Conservation (phyloP, 495 filamentous ascomycete genomes). For the Cladorrhinum samala region DNA sequence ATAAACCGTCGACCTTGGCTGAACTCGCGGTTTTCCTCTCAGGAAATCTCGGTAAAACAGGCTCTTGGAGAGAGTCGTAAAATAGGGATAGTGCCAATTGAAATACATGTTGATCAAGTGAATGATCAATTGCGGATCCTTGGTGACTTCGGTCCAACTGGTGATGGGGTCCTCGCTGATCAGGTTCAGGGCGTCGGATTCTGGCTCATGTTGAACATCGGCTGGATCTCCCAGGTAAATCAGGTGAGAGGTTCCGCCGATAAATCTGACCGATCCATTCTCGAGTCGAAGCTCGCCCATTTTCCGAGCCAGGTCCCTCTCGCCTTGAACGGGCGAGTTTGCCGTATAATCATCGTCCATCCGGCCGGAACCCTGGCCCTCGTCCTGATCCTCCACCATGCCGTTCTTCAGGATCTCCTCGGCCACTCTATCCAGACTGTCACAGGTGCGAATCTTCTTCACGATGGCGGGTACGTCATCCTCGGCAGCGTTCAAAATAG, state of each 20-base stretch:
- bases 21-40: conserved; percentile 46
- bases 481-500: conserved; percentile 81
- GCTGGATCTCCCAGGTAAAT: conserved; percentile 65
- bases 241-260: conserved; percentile 91
- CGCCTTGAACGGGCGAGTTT: conserved; percentile 57
- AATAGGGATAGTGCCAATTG: conserved; percentile 96
- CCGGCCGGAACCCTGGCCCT: conserved; percentile 14
- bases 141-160: conserved; percentile 84
- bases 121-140: conserved; percentile 67
- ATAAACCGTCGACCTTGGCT: conserved; percentile 54
- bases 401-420: conserved; percentile 58
- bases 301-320: conserved; percentile 81
- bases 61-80: conserved; percentile 83
- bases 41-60: conserved; percentile 86
- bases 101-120: conserved; percentile 98
- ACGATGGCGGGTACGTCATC: conserved; percentile 79
- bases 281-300: conserved; percentile 86
- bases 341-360: conserved; percentile 31
- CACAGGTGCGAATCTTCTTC: conserved; percentile 81
- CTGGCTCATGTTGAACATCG: conserved; percentile 42
- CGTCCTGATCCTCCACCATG: conserved; percentile 39
- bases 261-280: conserved; percentile 85
- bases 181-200: conserved; percentile 40
- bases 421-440: conserved; percentile 85
- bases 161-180: conserved; percentile 57